These are phyloP conservation scores for Parietichytrium sp. DNA, from an alignment of 108 stramenopile species.

Conservation along the genomic window DNA sequence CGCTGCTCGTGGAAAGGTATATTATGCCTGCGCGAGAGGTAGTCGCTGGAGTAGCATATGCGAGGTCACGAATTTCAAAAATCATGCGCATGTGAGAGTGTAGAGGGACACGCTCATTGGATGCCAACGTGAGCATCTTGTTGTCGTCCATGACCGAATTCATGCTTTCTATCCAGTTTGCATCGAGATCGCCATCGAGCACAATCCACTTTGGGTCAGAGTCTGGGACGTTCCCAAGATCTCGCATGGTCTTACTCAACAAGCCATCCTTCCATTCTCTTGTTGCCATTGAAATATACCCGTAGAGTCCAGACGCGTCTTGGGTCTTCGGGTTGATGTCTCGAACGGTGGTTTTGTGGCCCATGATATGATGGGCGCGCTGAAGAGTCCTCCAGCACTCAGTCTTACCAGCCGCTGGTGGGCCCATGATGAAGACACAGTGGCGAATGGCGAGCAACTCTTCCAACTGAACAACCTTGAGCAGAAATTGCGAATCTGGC, in stretches of 20 bases:
- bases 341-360: conserved; percentile 56
- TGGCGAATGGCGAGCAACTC: conserved; percentile 69
- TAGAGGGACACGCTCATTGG: conserved; percentile 77
- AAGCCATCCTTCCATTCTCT: conserved; percentile 80
- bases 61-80: conserved; percentile 79
- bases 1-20: conserved; percentile 74
- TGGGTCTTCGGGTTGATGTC: conserved; percentile 79
- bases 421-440: conserved; percentile 72
- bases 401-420: conserved; percentile 71
- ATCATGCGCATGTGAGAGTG: conserved; percentile 77
- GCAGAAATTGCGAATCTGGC: conserved; percentile 47
- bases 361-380: conserved; percentile 44
- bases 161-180: conserved; percentile 83
- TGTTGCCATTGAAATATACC: conserved; percentile 72
- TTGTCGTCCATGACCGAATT: conserved; percentile 84
- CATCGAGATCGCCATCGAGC: conserved; percentile 78
- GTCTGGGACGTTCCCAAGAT: conserved; percentile 68
- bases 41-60: conserved; percentile 76
- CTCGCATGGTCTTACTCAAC: conserved; percentile 73
- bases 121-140: conserved; percentile 77
- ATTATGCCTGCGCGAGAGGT: conserved; percentile 78
- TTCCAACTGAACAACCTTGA: conserved; percentile 67
- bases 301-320: conserved; percentile 74
- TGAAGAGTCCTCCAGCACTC: conserved; percentile 74
- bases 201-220: conserved; percentile 77